Conservation (phyloP, 139 green algal species). For the Klebsormidium nitens region DNA sequence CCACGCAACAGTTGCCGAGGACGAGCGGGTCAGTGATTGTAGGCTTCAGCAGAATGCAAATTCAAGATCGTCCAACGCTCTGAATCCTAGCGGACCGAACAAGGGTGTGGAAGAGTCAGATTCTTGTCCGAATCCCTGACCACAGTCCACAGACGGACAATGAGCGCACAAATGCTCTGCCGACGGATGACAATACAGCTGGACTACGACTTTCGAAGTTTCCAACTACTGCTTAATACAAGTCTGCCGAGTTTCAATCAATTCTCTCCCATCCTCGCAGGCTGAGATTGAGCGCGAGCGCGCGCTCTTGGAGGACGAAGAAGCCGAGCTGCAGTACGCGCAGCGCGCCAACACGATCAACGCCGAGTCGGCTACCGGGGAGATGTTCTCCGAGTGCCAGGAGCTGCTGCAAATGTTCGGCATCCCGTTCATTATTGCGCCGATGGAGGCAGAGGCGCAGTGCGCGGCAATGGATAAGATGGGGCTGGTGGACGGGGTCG, state of each 20-base stretch:
- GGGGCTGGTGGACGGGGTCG: slow-evolving; percentile 88
- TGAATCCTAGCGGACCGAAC: too few relatives aligned
- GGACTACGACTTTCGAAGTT: background rate
- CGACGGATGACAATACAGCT: background rate
- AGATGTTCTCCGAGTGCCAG: slow-evolving; percentile 38
- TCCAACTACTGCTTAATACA: background rate
- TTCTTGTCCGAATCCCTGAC: too few relatives aligned
- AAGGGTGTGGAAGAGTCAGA: too few relatives aligned
- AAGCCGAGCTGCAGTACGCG: background rate
- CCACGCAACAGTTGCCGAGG: too few relatives aligned
- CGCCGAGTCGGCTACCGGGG: slow-evolving; percentile 17
- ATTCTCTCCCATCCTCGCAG: background rate
- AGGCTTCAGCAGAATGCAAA: too few relatives aligned
- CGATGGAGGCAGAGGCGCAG: slow-evolving; percentile 87
- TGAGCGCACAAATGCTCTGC: background rate
- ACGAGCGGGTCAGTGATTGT: too few relatives aligned
- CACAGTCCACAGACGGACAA: background rate
- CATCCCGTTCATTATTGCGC: slow-evolving; percentile 94
- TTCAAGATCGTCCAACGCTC: too few relatives aligned
- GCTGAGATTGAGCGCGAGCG: background rate
- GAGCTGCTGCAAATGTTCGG: slow-evolving; percentile 69
- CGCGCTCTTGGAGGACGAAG: slow-evolving; percentile 2
- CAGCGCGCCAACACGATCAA: slow-evolving; percentile 13
- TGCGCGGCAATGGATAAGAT: slow-evolving; percentile 77
- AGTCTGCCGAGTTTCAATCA: background rate